These are phyloP conservation scores for Leishmania tarentolae DNA, from an alignment of 208 protist species.

Conservation along the genomic window DNA sequence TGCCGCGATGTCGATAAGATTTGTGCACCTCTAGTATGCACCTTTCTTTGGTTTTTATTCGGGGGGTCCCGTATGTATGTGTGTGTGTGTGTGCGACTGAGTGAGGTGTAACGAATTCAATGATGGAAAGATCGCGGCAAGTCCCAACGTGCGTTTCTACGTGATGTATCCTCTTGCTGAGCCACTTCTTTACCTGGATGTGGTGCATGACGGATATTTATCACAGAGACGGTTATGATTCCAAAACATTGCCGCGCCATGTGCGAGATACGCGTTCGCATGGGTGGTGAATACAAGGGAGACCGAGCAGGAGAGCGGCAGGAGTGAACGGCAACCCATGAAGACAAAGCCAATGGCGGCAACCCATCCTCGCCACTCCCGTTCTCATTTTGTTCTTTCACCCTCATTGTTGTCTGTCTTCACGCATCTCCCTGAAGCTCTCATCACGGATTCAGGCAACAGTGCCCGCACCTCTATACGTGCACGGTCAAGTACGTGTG, in stretches of 20 bases:
- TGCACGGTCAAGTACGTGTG: no score
- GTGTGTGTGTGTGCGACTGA: background rate
- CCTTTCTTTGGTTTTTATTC: background rate
- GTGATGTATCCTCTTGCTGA: background rate
- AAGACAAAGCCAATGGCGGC: background rate
- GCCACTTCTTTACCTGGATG: background rate
- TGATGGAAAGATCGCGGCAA: background rate
- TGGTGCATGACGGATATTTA: background rate
- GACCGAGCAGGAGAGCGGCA: background rate
- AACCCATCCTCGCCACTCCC: background rate
- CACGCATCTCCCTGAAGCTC: background rate
- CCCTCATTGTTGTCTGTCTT: background rate
- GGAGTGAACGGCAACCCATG: background rate
- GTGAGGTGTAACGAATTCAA: background rate
- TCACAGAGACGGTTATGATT: background rate
- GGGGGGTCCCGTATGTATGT: background rate
- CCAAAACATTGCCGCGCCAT: background rate
- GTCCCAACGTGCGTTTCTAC: background rate
- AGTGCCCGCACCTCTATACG: background rate
- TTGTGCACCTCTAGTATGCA: no score
- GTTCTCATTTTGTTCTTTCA: background rate
- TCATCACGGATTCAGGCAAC: background rate
- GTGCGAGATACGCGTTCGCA: background rate
- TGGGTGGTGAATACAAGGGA: background rate
- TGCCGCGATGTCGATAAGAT: background rate